A percentile compares a stretch with the other conserved stretches of the same genome.
Evolutionary conservation across 108 stramenopile genomes (phyloP).

Genomic region (Skeletonema menzelii): DNA sequence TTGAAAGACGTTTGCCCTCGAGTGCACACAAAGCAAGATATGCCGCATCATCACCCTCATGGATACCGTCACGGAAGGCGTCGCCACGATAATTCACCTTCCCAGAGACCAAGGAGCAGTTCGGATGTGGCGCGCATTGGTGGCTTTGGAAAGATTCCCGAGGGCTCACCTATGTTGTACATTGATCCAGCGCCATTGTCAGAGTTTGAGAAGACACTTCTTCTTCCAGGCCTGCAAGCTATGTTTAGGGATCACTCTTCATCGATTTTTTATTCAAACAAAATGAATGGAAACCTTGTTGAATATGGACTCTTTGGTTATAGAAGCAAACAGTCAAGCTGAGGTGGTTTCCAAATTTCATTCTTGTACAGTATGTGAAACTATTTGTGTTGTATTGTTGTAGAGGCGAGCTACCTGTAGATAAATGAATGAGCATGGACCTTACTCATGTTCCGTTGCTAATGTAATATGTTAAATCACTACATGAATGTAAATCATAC

Average conservation of each 20-base stretch:
- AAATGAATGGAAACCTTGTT: slow-evolving; percentile 5
- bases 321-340: background rate
- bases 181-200: slow-evolving; percentile 79
- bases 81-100: slow-evolving; percentile 39
- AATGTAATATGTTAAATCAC: slow-evolving; percentile 2
- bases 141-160: slow-evolving; percentile 35
- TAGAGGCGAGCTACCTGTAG: background rate
- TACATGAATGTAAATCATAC: too few species aligned
- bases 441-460: background rate
- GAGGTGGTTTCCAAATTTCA: background rate
- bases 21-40: slow-evolving; percentile 45
- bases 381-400: slow-evolving; percentile 1
- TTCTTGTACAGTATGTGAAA: background rate
- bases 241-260: slow-evolving; percentile 73
- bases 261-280: slow-evolving; percentile 18
- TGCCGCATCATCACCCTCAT: slow-evolving; percentile 16
- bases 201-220: slow-evolving; percentile 65
- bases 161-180: slow-evolving; percentile 75
- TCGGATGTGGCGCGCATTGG: background rate
- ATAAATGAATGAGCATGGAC: background rate
- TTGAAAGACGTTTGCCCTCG: slow-evolving; percentile 79
- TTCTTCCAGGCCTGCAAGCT: slow-evolving; percentile 76
- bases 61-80: slow-evolving; percentile 46
- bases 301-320: slow-evolving; percentile 47
- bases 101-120: slow-evolving; percentile 15